phyloP scores from a whole-genome alignment of 1,284 basidiomycete genomes.

The Heterobasidion occidentale region DNA sequence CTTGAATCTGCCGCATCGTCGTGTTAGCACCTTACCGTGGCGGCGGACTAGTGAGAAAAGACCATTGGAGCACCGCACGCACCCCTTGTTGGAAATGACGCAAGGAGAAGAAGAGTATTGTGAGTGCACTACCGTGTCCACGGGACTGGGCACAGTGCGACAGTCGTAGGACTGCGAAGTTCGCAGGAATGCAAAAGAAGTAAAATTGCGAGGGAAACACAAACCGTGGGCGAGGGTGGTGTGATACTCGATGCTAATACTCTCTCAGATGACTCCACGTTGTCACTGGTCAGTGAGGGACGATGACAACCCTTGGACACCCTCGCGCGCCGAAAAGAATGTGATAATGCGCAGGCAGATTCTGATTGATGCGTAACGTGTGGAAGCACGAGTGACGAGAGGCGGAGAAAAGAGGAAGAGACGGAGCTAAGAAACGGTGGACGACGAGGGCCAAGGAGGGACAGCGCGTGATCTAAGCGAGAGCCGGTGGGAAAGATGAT shows the following conservation, averaged over 20 bases:
- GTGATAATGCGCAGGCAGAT: background rate
- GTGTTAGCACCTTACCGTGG: background rate
- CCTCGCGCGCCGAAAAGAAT: background rate
- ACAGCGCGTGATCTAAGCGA: background rate
- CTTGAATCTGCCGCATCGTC: background rate
- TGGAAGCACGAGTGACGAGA: background rate
- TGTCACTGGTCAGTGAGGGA: background rate
- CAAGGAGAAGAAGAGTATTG: too few relatives aligned
- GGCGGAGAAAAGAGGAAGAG: background rate
- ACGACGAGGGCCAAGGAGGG: background rate
- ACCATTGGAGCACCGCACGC: too few relatives aligned
- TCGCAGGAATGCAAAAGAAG: background rate
- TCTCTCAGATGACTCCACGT: background rate
- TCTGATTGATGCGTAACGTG: background rate
- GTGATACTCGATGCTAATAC: background rate
- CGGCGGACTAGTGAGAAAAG: too few relatives aligned
- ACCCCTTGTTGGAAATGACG: too few relatives aligned
- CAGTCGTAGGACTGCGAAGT: background rate
- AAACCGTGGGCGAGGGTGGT: background rate
- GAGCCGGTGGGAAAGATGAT: background rate
- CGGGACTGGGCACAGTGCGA: background rate
- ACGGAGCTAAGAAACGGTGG: background rate
- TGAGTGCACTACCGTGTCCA: too few relatives aligned
- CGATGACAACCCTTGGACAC: background rate
- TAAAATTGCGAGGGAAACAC: background rate